Evolutionary conservation across 331 rosid species (phyloP).

Genomic region (Saraca asoca): DNA sequence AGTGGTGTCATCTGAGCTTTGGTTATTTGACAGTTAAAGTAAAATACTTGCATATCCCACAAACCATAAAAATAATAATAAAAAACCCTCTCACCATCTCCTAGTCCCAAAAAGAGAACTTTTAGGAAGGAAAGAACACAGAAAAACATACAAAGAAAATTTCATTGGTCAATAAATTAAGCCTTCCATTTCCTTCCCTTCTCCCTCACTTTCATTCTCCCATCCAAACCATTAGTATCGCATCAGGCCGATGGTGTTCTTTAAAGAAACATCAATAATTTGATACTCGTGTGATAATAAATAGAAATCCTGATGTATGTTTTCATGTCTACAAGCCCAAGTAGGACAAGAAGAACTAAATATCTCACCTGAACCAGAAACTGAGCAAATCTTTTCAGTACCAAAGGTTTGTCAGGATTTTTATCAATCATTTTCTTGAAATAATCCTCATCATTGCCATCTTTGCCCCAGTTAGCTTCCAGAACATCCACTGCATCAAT

Average conservation of each 20-base stretch:
- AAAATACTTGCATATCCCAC: no score
- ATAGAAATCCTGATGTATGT: not conserved
- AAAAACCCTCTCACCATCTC: no score
- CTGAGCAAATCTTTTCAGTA: conserved; percentile 71
- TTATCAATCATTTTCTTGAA: conserved; percentile 58
- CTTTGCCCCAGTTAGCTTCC: conserved; percentile 28
- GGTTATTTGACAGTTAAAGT: no score
- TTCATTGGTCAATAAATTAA: no score
- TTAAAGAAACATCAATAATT: not conserved
- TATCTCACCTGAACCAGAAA: conserved; percentile 70
- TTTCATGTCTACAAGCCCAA: not conserved
- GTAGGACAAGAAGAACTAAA: not conserved
- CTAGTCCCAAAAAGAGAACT: no score
- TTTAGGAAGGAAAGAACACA: no score
- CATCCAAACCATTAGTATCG: no score
- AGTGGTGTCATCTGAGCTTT: no score
- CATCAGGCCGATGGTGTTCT: not conserved
- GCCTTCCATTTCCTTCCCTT: no score
- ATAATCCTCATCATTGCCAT: conserved; percentile 42
- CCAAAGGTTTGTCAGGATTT: conserved; percentile 57
- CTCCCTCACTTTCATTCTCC: no score
- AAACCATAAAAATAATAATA: no score
- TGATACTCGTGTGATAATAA: not conserved
- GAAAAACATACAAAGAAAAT: no score
- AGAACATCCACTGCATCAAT: conserved; percentile 32